Evolutionary conservation across 805 yeast genomes (phyloP), one percentile per base, ranked within the genome.

Genomic region (Maudiozyma pseudohumilis): DNA sequence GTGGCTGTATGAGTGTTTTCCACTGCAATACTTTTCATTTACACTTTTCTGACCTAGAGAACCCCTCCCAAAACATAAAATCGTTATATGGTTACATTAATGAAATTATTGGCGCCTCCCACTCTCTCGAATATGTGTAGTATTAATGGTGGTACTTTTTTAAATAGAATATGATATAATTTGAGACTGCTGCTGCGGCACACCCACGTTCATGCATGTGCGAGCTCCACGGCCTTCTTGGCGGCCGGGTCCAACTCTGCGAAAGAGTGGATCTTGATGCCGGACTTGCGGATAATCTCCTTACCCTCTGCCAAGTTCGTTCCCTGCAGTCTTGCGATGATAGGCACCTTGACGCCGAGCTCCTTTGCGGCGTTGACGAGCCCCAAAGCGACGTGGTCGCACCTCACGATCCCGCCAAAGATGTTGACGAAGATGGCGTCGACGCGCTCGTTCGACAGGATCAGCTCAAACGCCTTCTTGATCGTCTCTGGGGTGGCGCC

Each of bases 371-470:
- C 96, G 49, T 88, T 84, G 55, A 92, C 88, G 62, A 92, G 76
- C 67, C 99, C 99, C 69, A 80, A 79, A 55, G 99, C 99, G 47
- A 92, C 96, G 70, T 78, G 86, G 69, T 92, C 99, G 70, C 98
- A 92, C 75, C 99, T 86, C 54, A 92, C 98, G 54, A 92, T 92
- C 72, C 99, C 98, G 64, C 99, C 99, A 58, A 92, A 92, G 58
- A 92, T 92, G 77, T 92, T 92, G 60, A 92, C 97, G 55, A 92
- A 89, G 63, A 92, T 92, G 60, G 96, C 95, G 56, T 83, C 77
- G 50, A 92, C 96, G 56, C 78, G 76, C 58, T 76, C 67, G 70
- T 92, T 96, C 43, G 92, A 74, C 60, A 94, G 70, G 57, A 92
- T 89, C 65, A 92, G 76, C 67, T 79, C 81, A 72, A 92, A 89